Evolutionary conservation across 345 rosid species (phyloP).

Genomic region (Citropsis articulata): DNA sequence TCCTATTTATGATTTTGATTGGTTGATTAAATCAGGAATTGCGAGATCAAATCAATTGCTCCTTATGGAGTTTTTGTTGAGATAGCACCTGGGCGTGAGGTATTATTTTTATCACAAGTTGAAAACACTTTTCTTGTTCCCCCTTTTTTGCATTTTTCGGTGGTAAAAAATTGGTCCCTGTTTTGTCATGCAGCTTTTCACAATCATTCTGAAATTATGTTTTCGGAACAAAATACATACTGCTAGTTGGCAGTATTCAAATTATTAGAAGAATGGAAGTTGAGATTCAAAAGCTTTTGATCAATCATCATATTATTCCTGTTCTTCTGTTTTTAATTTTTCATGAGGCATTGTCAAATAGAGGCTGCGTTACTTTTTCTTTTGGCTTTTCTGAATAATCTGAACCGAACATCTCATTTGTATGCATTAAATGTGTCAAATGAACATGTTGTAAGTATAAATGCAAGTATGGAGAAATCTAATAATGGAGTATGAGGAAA

Average conservation of each 20-base stretch:
- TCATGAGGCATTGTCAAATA: background rate
- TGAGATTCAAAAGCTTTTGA: background rate
- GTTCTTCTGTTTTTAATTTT: background rate
- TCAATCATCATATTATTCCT: background rate
- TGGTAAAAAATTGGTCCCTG: background rate
- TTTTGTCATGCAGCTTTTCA: background rate
- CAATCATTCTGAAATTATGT: background rate
- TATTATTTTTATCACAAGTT: slow-evolving; percentile 26
- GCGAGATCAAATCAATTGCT: slow-evolving; percentile 86
- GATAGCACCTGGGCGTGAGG: slow-evolving; percentile 97
- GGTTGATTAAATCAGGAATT: slow-evolving; percentile 51
- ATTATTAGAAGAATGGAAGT: background rate
- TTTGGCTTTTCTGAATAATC: background rate
- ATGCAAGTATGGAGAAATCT: background rate
- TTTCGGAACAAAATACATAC: background rate
- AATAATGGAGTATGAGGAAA: background rate
- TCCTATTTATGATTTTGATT: slow-evolving; percentile 4
- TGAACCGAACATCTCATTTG: background rate
- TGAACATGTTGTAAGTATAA: background rate
- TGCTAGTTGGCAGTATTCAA: background rate
- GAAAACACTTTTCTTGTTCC: background rate
- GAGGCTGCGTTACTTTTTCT: background rate
- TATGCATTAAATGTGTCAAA: background rate
- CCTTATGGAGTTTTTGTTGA: slow-evolving; percentile 95
- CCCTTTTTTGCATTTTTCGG: background rate